phyloP scores from a whole-genome alignment of 192 early-diverging fungal genomes.

The Coemansia sp. region DNA sequence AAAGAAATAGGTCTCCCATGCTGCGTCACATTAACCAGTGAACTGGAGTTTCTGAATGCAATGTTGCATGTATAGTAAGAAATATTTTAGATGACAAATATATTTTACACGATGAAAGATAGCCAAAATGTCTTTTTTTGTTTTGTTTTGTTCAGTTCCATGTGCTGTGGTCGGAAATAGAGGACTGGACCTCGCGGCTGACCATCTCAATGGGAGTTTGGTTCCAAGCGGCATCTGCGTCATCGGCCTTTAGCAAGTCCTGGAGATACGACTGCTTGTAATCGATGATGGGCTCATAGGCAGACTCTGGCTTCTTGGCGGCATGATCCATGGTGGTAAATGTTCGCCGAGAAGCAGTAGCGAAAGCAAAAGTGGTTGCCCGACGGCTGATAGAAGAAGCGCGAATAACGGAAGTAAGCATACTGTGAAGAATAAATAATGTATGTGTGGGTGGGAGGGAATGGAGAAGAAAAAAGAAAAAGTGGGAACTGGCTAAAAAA shows the following conservation, averaged over 20 bases:
- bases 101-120: conserved; percentile 13
- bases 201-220: conserved; percentile 45
- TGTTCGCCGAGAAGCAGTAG: conserved; percentile 17
- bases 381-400: not conserved
- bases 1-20: not conserved
- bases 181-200: conserved; percentile 50
- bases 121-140: not conserved
- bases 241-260: conserved; percentile 44
- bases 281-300: conserved; percentile 14
- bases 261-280: conserved; percentile 38
- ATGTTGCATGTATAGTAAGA: not conserved
- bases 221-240: conserved; percentile 54
- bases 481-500: not conserved
- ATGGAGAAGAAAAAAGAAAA: not conserved
- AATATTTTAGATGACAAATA: not conserved
- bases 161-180: conserved; percentile 26
- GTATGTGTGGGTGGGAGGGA: not conserved
- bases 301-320: conserved; percentile 19
- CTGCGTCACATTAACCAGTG: not conserved
- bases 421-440: not conserved
- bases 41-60: conserved; percentile 1
- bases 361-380: not conserved
- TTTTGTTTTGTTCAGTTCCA: conserved; percentile 24
- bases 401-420: conserved; percentile 9
- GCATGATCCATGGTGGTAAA: conserved; percentile 10